Conservation (phyloP, 208 protist genomes). For the Leishmania major region DNA sequence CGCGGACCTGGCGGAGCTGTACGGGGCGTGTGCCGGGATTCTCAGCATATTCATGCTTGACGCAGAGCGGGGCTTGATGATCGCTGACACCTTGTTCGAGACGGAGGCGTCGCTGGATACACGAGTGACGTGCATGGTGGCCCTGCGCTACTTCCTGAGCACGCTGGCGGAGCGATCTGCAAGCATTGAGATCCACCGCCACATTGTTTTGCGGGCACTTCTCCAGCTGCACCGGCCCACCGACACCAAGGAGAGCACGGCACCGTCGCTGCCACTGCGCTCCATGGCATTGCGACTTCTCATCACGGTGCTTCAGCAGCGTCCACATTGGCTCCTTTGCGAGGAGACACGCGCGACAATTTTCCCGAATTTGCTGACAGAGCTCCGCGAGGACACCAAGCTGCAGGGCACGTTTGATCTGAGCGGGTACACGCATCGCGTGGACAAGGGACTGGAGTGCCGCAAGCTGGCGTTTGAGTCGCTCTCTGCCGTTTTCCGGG, state of each 20-base stretch:
- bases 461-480: slow-evolving; percentile 95
- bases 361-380: slow-evolving; percentile 29
- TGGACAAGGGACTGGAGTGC: slow-evolving; percentile 93
- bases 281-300: slow-evolving; percentile 48
- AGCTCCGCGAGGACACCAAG: slow-evolving; percentile 39
- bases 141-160: slow-evolving; percentile 30
- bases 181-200: slow-evolving; percentile 25
- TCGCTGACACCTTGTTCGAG: slow-evolving; percentile 18
- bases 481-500: slow-evolving; percentile 83
- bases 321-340: slow-evolving; percentile 42
- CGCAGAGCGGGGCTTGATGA: slow-evolving; percentile 6
- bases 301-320: slow-evolving; percentile 32
- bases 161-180: slow-evolving; percentile 21
- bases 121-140: slow-evolving; percentile 35
- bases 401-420: slow-evolving; percentile 81
- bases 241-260: slow-evolving; percentile 27
- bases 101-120: slow-evolving; percentile 14
- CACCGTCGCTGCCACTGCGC: slow-evolving; percentile 28
- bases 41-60: slow-evolving; percentile 31
- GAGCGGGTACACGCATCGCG: slow-evolving; percentile 93
- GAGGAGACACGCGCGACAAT: slow-evolving; percentile 23
- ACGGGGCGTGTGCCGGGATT: slow-evolving; percentile 39
- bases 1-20: slow-evolving; percentile 29
- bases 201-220: slow-evolving; percentile 16
- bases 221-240: slow-evolving; percentile 18